Evolutionary conservation across 176 grass and related monocot species (phyloP).

Genomic region (Saccharum officinarum): DNA sequence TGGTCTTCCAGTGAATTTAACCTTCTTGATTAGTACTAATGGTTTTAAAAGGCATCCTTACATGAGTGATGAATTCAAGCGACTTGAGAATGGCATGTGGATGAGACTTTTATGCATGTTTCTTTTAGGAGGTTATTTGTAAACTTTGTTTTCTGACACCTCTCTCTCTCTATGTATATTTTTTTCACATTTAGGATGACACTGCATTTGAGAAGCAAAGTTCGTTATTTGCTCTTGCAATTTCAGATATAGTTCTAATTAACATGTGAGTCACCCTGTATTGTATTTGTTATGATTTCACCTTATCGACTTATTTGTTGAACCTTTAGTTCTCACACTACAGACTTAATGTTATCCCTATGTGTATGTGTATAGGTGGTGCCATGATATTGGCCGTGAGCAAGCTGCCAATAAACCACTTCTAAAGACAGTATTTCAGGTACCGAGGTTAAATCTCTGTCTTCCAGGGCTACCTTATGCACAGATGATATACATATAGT

Average conservation of each 20-base stretch:
- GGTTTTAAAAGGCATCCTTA: not conserved
- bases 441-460: constrained; percentile 41
- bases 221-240: constrained; percentile 82
- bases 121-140: constrained; percentile 14
- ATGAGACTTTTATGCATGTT: constrained; percentile 5
- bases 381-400: constrained; percentile 91
- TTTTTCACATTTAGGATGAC: constrained; percentile 58
- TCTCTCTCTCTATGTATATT: not conserved
- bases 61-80: not conserved
- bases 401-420: constrained; percentile 87
- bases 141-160: constrained; percentile 33
- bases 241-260: constrained; percentile 91
- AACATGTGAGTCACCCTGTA: constrained; percentile 68
- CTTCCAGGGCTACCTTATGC: constrained; percentile 18
- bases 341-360: not conserved
- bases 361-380: constrained; percentile 63
- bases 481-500: constrained; percentile 12
- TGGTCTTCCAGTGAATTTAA: not conserved
- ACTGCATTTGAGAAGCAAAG: constrained; percentile 96
- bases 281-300: constrained; percentile 27
- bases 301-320: not conserved
- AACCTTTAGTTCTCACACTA: constrained; percentile 19
- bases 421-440: constrained; percentile 96
- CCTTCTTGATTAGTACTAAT: not conserved
- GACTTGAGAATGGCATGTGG: not conserved